Percentiles rank a stretch among this genome's conserved stretches.
Conservation (phyloP, 1,284 basidiomycete species). For the Austroboletus niveus region DNA sequence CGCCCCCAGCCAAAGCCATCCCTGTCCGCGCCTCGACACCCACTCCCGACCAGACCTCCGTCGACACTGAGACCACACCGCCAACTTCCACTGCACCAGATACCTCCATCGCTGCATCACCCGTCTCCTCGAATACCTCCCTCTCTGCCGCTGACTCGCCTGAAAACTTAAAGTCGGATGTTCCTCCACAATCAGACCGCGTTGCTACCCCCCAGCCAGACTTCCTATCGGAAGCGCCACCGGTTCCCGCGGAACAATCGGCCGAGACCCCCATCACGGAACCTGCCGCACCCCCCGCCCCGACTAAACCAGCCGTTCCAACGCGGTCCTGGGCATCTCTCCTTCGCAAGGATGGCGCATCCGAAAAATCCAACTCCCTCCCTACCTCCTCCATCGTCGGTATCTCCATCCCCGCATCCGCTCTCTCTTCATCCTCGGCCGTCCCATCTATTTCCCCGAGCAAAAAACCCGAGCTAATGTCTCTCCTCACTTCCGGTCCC, state of each 20-base stretch:
- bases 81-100: constrained; percentile 42
- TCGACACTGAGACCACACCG: constrained; percentile 42
- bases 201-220: constrained; percentile 17
- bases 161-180: constrained; percentile 16
- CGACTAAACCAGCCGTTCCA: constrained; percentile 29
- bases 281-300: not conserved
- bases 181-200: constrained; percentile 12
- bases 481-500: constrained; percentile 53
- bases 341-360: constrained; percentile 44
- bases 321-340: constrained; percentile 74
- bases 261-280: not conserved
- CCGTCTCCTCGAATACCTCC: constrained; percentile 59
- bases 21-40: constrained; percentile 12
- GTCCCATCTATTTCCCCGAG: constrained; percentile 38
- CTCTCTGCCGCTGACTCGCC: constrained; percentile 40
- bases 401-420: constrained; percentile 58
- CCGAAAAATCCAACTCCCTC: constrained; percentile 43
- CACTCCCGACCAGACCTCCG: constrained; percentile 29
- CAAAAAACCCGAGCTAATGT: constrained; percentile 55
- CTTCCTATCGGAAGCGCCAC: not conserved
- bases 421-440: constrained; percentile 21
- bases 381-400: constrained; percentile 67
- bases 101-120: constrained; percentile 54
- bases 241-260: not conserved
- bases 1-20: constrained; percentile 20